phyloP scores from a whole-genome alignment of 371 early-diverging fungal genomes.

The Mucor plumbeus region DNA sequence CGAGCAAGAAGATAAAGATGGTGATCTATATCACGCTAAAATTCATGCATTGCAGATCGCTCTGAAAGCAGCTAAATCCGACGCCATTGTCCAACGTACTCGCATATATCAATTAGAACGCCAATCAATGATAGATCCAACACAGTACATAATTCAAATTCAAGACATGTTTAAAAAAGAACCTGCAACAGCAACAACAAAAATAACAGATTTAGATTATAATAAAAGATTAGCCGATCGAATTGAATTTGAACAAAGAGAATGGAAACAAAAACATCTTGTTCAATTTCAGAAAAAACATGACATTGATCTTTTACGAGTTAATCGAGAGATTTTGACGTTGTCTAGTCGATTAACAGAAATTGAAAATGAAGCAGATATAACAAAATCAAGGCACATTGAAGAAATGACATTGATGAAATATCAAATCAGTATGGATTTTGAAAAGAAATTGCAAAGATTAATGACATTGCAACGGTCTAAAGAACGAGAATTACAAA shows the following conservation, averaged over 20 bases:
- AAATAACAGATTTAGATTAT: background rate
- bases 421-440: background rate
- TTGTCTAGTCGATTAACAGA: conserved; percentile 24
- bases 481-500: conserved; percentile 10
- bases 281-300: conserved; percentile 17
- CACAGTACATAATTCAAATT: background rate
- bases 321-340: conserved; percentile 23
- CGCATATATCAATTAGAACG: conserved; percentile 24
- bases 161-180: conserved; percentile 17
- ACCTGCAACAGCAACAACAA: background rate
- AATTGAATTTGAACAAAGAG: conserved; percentile 18
- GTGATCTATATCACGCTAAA: background rate
- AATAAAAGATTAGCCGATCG: conserved; percentile 11
- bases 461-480: background rate
- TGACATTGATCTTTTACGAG: conserved; percentile 16
- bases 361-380: conserved; percentile 25
- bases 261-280: conserved; percentile 11
- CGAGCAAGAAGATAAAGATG: background rate
- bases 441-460: conserved; percentile 12
- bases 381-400: conserved; percentile 4
- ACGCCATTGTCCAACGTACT: conserved; percentile 13
- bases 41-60: conserved; percentile 14
- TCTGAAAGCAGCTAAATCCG: conserved; percentile 20
- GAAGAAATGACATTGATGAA: conserved; percentile 1
- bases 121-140: conserved; percentile 1